These are phyloP conservation scores for Aspergillus ochraceus DNA, from an alignment of 2,329 filamentous ascomycete species.

Conservation along the genomic window DNA sequence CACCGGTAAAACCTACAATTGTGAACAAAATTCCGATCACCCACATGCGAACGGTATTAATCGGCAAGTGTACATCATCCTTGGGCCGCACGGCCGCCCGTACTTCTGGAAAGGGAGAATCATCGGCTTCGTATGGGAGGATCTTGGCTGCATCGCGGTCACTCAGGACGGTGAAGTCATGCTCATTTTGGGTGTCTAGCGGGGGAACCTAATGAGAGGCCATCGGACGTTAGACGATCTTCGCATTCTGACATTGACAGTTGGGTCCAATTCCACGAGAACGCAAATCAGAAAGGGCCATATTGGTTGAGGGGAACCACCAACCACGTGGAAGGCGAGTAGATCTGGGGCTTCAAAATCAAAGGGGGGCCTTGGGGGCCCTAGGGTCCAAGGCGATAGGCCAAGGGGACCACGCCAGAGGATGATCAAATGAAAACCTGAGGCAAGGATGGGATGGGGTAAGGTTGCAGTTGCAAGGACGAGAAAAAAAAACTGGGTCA, in stretches of 20 bases:
- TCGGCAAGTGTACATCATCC: constrained; percentile 32
- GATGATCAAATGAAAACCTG: neutral
- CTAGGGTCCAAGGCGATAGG: neutral
- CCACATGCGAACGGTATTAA: constrained; percentile 41
- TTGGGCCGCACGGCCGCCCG: constrained; percentile 37
- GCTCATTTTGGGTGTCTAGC: constrained; percentile 8
- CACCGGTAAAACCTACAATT: constrained; percentile 27
- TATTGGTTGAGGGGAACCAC: neutral
- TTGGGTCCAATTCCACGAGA: neutral
- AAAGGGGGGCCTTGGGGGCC: no score
- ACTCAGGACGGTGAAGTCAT: constrained; percentile 25
- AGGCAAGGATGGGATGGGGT: neutral
- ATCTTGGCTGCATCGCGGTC: constrained; percentile 34
- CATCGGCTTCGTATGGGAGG: constrained; percentile 36
- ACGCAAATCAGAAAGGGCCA: neutral
- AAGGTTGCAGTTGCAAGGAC: neutral
- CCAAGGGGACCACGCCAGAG: neutral
- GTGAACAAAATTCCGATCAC: constrained; percentile 39
- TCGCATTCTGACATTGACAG: neutral
- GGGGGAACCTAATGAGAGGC: constrained; percentile 14
- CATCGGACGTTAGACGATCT: neutral
- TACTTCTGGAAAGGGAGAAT: constrained; percentile 42
- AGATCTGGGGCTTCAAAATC: neutral
- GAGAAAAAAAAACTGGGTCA: neutral
- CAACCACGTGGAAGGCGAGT: neutral